These are phyloP conservation scores for Blastomyces percursus DNA, from an alignment of 2,329 filamentous ascomycete genomes.

Conservation along the genomic window DNA sequence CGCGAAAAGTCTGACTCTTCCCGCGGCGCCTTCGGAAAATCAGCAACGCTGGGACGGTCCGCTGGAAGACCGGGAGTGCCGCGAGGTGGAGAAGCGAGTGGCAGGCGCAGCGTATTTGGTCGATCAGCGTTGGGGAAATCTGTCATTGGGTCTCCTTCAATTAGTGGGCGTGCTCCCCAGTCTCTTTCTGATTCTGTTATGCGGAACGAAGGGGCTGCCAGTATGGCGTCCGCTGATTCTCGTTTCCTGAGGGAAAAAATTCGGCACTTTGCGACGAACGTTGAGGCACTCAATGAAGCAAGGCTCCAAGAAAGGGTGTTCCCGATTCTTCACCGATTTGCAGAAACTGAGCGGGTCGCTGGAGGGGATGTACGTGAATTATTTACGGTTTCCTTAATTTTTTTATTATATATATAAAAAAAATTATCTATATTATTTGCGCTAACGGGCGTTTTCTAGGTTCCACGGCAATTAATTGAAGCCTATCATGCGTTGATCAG, in stretches of 20 bases:
- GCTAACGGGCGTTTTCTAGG: conserved; percentile 30
- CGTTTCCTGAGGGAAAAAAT: conserved; percentile 76
- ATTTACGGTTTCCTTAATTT: neutral
- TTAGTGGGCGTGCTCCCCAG: conserved; percentile 46
- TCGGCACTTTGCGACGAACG: conserved; percentile 63
- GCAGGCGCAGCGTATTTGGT: conserved; percentile 50
- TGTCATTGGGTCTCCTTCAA: conserved; percentile 70
- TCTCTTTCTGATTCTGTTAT: conserved; percentile 60
- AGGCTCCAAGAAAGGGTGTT: conserved; percentile 57
- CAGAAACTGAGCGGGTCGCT: conserved; percentile 58
- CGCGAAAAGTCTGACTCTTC: conserved; percentile 35
- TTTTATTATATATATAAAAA: neutral
- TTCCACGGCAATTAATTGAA: conserved; percentile 64
- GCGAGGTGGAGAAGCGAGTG: conserved; percentile 29
- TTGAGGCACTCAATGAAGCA: conserved; percentile 65
- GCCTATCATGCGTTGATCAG: conserved; percentile 72
- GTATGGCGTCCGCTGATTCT: conserved; percentile 52
- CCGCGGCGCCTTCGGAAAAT: conserved; percentile 42
- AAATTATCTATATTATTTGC: neutral
- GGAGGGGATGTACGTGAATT: conserved; percentile 47
- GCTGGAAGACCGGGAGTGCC: conserved; percentile 35
- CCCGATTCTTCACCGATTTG: conserved; percentile 65
- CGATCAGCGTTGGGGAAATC: conserved; percentile 67
- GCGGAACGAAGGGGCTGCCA: conserved; percentile 40
- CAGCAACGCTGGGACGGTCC: conserved; percentile 23